Conservation (phyloP, 2,329 filamentous ascomycete species). For the Cryphonectria radicalis region DNA sequence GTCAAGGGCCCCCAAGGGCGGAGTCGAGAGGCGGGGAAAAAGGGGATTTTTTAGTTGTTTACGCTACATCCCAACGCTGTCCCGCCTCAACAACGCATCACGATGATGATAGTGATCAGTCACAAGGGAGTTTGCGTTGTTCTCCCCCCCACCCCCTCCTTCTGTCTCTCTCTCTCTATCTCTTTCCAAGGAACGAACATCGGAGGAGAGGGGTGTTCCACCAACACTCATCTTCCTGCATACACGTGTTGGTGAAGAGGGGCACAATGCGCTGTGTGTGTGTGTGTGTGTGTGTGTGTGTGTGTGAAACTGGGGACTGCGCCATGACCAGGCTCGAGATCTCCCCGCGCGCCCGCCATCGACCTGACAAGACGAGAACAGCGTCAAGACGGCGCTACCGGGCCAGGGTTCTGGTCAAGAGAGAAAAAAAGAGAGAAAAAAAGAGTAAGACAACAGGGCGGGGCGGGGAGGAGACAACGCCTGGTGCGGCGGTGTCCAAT, state of each 20-base stretch:
- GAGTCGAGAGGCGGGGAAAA: not conserved
- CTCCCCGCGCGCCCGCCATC: constrained; percentile 17
- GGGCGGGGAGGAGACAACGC: not conserved
- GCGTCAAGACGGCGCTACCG: constrained; percentile 2
- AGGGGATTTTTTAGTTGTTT: too few species aligned
- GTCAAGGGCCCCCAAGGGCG: not conserved
- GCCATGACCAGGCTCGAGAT: constrained; percentile 12
- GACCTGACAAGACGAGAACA: constrained; percentile 11
- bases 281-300: not conserved
- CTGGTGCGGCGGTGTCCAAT: not conserved
- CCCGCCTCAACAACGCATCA: not conserved
- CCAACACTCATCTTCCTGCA: too few species aligned
- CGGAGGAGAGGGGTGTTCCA: too few species aligned
- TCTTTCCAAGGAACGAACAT: too few species aligned
- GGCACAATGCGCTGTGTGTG: not conserved
- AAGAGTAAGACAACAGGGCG: not conserved
- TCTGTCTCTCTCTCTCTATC: too few species aligned
- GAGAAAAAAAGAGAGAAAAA: too few species aligned
- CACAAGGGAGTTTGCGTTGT: not conserved
- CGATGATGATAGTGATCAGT: not conserved
- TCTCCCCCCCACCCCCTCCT: too few species aligned
- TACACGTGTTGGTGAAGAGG: too few species aligned
- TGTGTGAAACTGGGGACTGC: not conserved
- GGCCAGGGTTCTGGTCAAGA: not conserved
- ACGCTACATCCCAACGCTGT: not conserved